Evolutionary conservation across 352 stramenopile species (phyloP).

Genomic region (Pythium aristosporum): DNA sequence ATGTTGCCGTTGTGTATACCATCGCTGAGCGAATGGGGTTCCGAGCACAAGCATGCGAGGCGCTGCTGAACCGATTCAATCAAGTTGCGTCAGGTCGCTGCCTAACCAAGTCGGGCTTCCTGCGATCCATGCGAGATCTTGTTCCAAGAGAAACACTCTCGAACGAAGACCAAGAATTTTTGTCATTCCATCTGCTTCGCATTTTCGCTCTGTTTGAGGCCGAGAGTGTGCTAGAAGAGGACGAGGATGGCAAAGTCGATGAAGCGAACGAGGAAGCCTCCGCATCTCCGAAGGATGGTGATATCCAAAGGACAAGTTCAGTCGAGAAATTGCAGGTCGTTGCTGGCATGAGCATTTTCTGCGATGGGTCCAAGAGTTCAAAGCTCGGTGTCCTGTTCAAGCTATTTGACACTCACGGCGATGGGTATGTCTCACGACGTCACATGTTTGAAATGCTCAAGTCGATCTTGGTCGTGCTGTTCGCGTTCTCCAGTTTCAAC

Average conservation of each 20-base stretch:
- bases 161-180: constrained; percentile 86
- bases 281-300: not conserved
- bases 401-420: constrained; percentile 63
- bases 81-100: constrained; percentile 63
- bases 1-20: constrained; percentile 86
- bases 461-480: constrained; percentile 76
- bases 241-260: constrained; percentile 27
- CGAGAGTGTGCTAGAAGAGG: constrained; percentile 51
- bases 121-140: constrained; percentile 75
- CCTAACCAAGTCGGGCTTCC: constrained; percentile 71
- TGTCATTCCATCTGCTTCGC: constrained; percentile 83
- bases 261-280: not conserved
- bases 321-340: constrained; percentile 74
- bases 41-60: constrained; percentile 60
- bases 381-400: constrained; percentile 92
- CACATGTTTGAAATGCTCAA: constrained; percentile 84
- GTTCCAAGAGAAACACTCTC: constrained; percentile 68
- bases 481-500: constrained; percentile 84
- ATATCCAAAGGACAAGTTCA: constrained; percentile 39
- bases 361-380: constrained; percentile 92
- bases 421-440: constrained; percentile 64
- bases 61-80: constrained; percentile 70
- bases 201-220: constrained; percentile 85
- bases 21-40: constrained; percentile 85
- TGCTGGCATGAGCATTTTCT: constrained; percentile 92